These are phyloP conservation scores for Mycena belliarum DNA, from an alignment of 768 basidiomycete genomes.

Conservation along the genomic window DNA sequence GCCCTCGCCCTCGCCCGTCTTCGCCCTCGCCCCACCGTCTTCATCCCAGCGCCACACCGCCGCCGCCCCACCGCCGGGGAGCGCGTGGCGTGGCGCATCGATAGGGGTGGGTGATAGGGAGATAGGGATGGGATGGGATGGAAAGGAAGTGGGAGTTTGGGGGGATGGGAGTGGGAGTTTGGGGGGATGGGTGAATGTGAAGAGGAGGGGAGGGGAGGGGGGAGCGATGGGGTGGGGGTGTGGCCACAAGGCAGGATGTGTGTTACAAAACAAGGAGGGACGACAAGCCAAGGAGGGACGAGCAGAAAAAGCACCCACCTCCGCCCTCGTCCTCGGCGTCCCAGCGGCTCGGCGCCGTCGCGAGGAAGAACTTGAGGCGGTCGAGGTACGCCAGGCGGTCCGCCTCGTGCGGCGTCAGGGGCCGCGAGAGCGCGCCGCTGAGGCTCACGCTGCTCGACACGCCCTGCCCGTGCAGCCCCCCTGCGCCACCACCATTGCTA, in stretches of 20 bases:
- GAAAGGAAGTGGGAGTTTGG: too few species aligned
- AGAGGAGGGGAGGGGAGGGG: background rate
- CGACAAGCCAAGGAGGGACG: background rate
- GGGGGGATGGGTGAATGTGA: too few species aligned
- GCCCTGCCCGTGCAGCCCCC: background rate
- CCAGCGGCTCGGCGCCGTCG: slow-evolving; percentile 82
- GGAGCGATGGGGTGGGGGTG: background rate
- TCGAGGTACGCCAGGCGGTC: slow-evolving; percentile 77
- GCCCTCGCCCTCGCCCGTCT: too few species aligned
- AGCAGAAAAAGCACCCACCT: background rate
- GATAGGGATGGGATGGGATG: too few species aligned
- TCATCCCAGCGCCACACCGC: too few species aligned
- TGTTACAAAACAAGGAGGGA: background rate
- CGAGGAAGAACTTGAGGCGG: slow-evolving; percentile 85
- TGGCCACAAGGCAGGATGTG: too few species aligned
- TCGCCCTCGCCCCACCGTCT: too few species aligned
- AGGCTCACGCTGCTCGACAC: slow-evolving; percentile 14
- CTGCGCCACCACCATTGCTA: background rate
- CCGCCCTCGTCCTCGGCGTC: slow-evolving; percentile 29
- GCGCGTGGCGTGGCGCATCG: too few species aligned
- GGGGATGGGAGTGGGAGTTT: too few species aligned
- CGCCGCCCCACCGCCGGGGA: too few species aligned
- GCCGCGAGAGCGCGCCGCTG: slow-evolving; percentile 50
- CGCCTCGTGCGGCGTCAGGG: slow-evolving; percentile 63
- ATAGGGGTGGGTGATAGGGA: too few species aligned